A percentile compares a stretch with the other conserved stretches of the same genome.
Conservation (phyloP, 139 green algal genomes). For the Chlorella ohadii region DNA sequence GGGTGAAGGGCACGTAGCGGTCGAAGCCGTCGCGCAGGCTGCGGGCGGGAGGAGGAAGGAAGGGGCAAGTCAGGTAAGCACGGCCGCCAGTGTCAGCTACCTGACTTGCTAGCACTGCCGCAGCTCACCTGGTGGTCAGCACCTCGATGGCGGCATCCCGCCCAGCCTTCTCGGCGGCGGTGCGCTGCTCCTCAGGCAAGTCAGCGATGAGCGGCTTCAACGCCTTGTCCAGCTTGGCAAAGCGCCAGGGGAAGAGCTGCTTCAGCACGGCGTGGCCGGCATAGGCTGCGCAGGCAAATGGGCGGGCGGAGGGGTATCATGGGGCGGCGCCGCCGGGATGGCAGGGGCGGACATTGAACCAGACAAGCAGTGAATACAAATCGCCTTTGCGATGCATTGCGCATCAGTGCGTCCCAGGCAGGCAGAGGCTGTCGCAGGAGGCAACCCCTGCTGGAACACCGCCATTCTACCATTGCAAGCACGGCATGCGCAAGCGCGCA, state of each 20-base stretch:
- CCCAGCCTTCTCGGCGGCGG: neutral
- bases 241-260: conserved; percentile 20
- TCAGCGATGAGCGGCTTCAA: neutral
- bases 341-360: neutral
- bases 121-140: neutral
- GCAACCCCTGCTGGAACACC: neutral
- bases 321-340: neutral
- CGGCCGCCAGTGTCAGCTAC: neutral
- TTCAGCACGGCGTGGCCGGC: conserved; percentile 21
- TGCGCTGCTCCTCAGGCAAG: neutral
- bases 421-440: neutral
- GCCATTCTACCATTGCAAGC: neutral
- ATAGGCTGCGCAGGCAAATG: neutral
- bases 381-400: too few relatives aligned
- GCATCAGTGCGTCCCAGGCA: too few relatives aligned
- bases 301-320: too few relatives aligned
- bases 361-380: too few relatives aligned
- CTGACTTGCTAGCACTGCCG: neutral
- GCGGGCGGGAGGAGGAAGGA: neutral
- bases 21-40: conserved; percentile 19
- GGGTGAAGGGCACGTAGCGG: neutral
- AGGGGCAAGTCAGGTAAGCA: neutral
- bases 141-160: neutral
- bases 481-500: neutral
- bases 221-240: neutral